Conservation (phyloP, 2,329 filamentous ascomycete genomes). For the Pyrenophora seminiperda region DNA sequence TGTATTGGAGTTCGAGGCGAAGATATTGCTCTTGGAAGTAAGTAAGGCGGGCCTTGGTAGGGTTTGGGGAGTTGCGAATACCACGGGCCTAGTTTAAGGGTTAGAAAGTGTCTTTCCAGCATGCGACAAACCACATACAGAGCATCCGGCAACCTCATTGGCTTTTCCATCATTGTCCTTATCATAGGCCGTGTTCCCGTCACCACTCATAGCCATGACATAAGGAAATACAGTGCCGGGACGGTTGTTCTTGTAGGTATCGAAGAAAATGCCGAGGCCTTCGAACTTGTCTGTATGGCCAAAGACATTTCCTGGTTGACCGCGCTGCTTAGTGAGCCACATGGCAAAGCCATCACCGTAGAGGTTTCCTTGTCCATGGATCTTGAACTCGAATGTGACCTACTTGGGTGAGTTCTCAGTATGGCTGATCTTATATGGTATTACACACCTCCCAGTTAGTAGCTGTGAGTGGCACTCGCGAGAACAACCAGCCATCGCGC, state of each 20-base stretch:
- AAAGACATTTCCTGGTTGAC: slow-evolving; percentile 80
- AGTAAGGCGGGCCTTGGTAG: slow-evolving; percentile 85
- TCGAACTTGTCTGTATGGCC: slow-evolving; percentile 88
- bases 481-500: slow-evolving; percentile 92
- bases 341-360: slow-evolving; percentile 97
- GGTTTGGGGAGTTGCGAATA: slow-evolving; percentile 72
- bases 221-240: slow-evolving; percentile 95
- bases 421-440: not conserved
- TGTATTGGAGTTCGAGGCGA: slow-evolving; percentile 92
- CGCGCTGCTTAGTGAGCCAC: slow-evolving; percentile 96
- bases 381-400: slow-evolving; percentile 94
- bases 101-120: slow-evolving; percentile 13
- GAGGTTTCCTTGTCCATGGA: slow-evolving; percentile 84
- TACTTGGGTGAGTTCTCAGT: slow-evolving; percentile 45
- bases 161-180: slow-evolving; percentile 93
- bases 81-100: slow-evolving; percentile 68
- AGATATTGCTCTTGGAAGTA: slow-evolving; percentile 97
- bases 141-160: slow-evolving; percentile 92
- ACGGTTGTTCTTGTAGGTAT: slow-evolving; percentile 99
- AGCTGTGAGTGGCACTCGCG: slow-evolving; percentile 88
- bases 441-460: slow-evolving; percentile 86
- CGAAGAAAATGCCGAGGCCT: slow-evolving; percentile 92
- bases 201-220: slow-evolving; percentile 97
- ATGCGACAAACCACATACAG: slow-evolving; percentile 55
- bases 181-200: slow-evolving; percentile 87